Percentiles rank a stretch among this genome's conserved stretches.
These are phyloP conservation scores for Penicillium crystallinum DNA, from an alignment of 495 filamentous ascomycete species.

Conservation along the genomic window DNA sequence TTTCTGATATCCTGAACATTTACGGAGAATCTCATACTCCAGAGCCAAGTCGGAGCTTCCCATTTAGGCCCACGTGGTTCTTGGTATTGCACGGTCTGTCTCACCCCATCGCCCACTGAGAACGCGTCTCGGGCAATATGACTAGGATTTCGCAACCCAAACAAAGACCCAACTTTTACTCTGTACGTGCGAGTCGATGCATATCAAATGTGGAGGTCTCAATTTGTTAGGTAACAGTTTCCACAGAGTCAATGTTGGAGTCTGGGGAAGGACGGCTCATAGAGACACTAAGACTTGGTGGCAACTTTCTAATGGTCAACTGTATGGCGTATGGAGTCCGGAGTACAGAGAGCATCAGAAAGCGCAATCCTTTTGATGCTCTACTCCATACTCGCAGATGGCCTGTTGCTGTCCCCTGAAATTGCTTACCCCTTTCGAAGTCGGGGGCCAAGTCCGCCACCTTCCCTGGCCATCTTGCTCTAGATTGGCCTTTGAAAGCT, in stretches of 20 bases:
- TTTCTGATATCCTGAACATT: too few species aligned
- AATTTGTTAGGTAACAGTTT: constrained; percentile 36
- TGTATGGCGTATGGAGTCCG: too few species aligned
- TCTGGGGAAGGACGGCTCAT: constrained; percentile 22
- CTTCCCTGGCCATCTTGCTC: neutral
- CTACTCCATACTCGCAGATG: neutral
- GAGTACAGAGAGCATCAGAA: too few species aligned
- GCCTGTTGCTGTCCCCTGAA: neutral
- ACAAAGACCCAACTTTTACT: neutral
- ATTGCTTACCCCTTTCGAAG: neutral
- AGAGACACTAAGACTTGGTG: neutral
- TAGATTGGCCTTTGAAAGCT: neutral
- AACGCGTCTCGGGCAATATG: neutral
- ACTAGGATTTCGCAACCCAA: neutral
- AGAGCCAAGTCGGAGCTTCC: constrained; percentile 5
- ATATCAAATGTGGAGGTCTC: constrained; percentile 24
- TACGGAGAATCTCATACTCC: too few species aligned
- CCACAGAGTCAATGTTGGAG: constrained; percentile 17
- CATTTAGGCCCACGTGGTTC: neutral
- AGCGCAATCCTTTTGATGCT: too few species aligned
- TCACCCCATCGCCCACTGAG: neutral
- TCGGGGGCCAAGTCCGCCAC: neutral
- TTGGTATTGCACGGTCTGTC: neutral
- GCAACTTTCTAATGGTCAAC: neutral
- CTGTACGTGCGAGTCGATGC: constrained; percentile 1